A percentile compares a stretch with the other conserved stretches of the same genome.
phyloP scores from a whole-genome alignment of 1,284 basidiomycete species.

The Amylostereum chailletii region DNA sequence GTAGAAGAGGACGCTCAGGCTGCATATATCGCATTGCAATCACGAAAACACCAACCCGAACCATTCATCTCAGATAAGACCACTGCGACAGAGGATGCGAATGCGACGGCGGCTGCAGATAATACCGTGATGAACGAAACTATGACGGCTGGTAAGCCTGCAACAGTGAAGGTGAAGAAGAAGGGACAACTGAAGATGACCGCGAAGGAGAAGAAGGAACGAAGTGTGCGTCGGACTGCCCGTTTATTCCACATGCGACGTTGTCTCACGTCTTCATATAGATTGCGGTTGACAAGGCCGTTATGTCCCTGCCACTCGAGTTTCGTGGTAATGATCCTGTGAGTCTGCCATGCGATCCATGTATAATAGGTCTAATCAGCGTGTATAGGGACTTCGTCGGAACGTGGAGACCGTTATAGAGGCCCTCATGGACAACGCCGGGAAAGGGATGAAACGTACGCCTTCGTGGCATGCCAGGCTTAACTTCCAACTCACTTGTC shows the following conservation, averaged over 20 bases:
- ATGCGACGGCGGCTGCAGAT: constrained; percentile 24
- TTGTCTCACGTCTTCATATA: constrained; percentile 15
- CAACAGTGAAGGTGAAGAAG: constrained; percentile 39
- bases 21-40: constrained; percentile 17
- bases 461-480: constrained; percentile 3
- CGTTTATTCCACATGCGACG: not conserved
- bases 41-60: constrained; percentile 19
- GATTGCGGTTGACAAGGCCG: constrained; percentile 65
- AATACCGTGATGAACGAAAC: constrained; percentile 30
- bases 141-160: constrained; percentile 11
- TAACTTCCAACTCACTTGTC: constrained; percentile 3
- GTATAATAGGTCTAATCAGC: not conserved
- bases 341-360: constrained; percentile 17
- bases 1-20: constrained; percentile 25
- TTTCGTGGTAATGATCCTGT: constrained; percentile 85
- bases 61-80: constrained; percentile 34
- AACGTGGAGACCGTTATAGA: constrained; percentile 76
- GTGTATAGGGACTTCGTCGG: constrained; percentile 51
- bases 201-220: constrained; percentile 77
- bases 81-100: constrained; percentile 19
- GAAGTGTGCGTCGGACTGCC: constrained; percentile 40
- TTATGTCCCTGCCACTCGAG: constrained; percentile 79
- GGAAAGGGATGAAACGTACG: constrained; percentile 49
- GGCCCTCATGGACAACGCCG: constrained; percentile 49
- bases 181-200: constrained; percentile 63